phyloP scores from a whole-genome alignment of 192 early-diverging fungal genomes.

The Piromyces finnis region DNA sequence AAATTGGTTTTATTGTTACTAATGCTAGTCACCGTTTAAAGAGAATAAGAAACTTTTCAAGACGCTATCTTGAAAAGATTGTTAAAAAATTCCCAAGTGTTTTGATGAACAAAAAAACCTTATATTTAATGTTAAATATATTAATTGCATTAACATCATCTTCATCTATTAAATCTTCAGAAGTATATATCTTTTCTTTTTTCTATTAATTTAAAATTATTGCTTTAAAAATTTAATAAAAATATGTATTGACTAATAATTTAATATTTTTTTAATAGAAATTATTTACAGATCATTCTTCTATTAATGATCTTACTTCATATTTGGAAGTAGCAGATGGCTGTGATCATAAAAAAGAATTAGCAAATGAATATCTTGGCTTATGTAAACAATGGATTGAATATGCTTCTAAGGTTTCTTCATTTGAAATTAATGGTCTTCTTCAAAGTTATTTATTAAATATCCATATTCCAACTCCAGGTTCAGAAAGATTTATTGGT shows the following conservation, averaged over 20 bases:
- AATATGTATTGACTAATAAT: too few relatives aligned
- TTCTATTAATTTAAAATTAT: too few relatives aligned
- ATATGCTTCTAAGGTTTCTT: constrained; percentile 33
- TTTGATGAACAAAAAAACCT: not conserved
- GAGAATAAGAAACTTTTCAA: constrained; percentile 30
- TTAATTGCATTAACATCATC: not conserved
- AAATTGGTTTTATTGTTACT: constrained; percentile 3
- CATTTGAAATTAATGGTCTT: constrained; percentile 28
- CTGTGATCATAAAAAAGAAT: constrained; percentile 45
- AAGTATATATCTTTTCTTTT: not conserved
- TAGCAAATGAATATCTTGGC: constrained; percentile 37
- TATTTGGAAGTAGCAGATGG: constrained; percentile 49
- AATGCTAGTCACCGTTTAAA: constrained; percentile 42
- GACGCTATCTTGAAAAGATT: not conserved
- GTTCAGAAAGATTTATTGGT: constrained; percentile 11
- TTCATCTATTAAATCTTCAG: not conserved
- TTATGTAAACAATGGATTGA: constrained; percentile 49
- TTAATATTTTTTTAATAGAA: constrained; percentile 30
- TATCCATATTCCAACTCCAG: constrained; percentile 9
- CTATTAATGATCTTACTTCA: not conserved
- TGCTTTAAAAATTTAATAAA: too few relatives aligned
- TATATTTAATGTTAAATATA: not conserved
- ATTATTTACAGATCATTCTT: not conserved
- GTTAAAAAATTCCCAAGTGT: not conserved
- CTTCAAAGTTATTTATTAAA: constrained; percentile 25